These are phyloP conservation scores for Erodium moschatum DNA, from an alignment of 441 rosid species.

Conservation along the genomic window DNA sequence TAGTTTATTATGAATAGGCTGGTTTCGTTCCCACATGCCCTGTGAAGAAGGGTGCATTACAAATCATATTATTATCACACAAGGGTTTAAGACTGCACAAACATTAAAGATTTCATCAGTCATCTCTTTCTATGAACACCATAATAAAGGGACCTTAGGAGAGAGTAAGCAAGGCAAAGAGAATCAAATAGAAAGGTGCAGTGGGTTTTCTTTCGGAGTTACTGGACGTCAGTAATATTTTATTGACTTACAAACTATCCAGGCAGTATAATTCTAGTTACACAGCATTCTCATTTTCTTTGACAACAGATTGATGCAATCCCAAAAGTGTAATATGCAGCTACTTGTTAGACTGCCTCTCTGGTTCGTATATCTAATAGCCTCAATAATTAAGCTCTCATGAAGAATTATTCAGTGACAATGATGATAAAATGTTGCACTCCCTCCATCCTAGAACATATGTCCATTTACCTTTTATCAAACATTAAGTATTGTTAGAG, in stretches of 20 bases:
- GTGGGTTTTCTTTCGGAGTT: neutral
- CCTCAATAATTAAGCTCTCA: too few relatives aligned
- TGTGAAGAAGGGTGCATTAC: neutral
- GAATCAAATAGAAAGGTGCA: neutral
- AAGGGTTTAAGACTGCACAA: neutral
- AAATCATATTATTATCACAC: neutral
- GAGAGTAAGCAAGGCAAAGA: neutral
- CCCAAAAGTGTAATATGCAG: too few relatives aligned
- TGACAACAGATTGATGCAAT: neutral
- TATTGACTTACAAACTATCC: neutral
- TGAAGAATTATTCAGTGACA: too few relatives aligned
- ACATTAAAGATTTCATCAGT: neutral
- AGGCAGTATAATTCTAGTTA: neutral
- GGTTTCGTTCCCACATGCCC: too few relatives aligned
- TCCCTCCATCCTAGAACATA: too few relatives aligned
- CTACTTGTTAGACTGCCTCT: too few relatives aligned
- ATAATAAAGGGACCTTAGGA: too few relatives aligned
- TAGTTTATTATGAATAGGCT: too few relatives aligned
- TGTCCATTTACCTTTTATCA: too few relatives aligned
- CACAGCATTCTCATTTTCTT: neutral
- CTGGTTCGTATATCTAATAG: too few relatives aligned
- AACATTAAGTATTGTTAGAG: too few relatives aligned
- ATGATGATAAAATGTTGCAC: too few relatives aligned
- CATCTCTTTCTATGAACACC: neutral
- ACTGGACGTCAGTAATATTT: neutral